Evolutionary conservation across 2,329 filamentous ascomycete species (phyloP).

Genomic region (Colletotrichum zoysiae): DNA sequence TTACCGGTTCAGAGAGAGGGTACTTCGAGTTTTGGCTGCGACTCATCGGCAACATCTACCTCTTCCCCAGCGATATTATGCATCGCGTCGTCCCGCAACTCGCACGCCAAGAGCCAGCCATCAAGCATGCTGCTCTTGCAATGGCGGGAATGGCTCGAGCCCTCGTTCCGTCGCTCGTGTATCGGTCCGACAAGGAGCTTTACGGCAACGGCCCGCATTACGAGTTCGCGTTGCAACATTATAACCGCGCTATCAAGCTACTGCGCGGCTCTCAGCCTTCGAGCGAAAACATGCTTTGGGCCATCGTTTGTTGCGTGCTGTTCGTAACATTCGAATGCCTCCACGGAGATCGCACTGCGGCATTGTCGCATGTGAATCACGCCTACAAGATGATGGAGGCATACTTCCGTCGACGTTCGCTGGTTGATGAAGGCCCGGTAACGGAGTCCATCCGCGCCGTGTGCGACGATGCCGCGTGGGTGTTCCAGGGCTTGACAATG

Average conservation of each 20-base stretch:
- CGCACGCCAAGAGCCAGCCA: conserved; percentile 53
- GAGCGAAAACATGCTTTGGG: conserved; percentile 53
- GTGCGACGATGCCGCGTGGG: conserved; percentile 36
- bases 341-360: conserved; percentile 55
- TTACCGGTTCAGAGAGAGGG: conserved; percentile 50
- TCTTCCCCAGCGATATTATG: conserved; percentile 53
- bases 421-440: conserved; percentile 2
- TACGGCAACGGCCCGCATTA: conserved; percentile 44
- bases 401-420: conserved; percentile 9
- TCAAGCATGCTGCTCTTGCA: conserved; percentile 48
- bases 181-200: conserved; percentile 6
- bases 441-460: conserved; percentile 31
- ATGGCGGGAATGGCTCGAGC: conserved; percentile 44
- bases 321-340: conserved; percentile 58
- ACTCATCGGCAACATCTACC: conserved; percentile 48
- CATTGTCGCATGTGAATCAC: conserved; percentile 55
- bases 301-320: conserved; percentile 54
- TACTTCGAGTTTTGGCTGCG: conserved; percentile 56
- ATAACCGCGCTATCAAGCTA: conserved; percentile 55
- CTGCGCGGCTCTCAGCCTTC: conserved; percentile 53
- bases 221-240: conserved; percentile 55
- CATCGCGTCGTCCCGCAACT: conserved; percentile 54
- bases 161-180: conserved; percentile 50
- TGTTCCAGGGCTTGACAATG: conserved; percentile 39
- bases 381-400: conserved; percentile 45